Evolutionary conservation across 2,329 filamentous ascomycete genomes (phyloP).

Genomic region (Aureobasidium uvarum): DNA sequence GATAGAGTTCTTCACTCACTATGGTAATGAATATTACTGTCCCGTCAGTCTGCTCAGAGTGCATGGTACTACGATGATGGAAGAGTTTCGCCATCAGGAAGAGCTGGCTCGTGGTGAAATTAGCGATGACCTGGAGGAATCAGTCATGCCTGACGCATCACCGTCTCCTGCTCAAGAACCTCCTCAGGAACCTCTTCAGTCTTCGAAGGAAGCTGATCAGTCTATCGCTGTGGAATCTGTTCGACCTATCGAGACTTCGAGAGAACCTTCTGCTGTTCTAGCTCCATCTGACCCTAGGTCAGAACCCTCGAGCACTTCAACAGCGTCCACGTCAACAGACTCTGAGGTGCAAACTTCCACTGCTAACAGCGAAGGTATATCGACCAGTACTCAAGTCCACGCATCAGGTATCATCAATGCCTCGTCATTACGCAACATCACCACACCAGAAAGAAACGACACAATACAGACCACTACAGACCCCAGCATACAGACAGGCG

Average conservation of each 20-base stretch:
- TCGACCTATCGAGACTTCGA: neutral
- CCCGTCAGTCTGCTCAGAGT: conserved; percentile 86
- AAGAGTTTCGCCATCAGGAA: conserved; percentile 86
- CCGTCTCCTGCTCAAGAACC: conserved; percentile 23
- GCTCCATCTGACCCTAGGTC: neutral
- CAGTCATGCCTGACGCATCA: conserved; percentile 31
- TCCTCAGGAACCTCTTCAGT: conserved; percentile 7
- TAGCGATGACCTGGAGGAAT: conserved; percentile 61
- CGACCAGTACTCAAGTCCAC: neutral
- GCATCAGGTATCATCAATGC: neutral
- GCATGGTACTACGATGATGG: conserved; percentile 90
- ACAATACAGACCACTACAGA: conserved; percentile 37
- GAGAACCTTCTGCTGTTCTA: neutral
- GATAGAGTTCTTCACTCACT: conserved; percentile 89
- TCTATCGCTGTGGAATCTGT: conserved; percentile 16
- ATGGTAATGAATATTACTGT: conserved; percentile 95
- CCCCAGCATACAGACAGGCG: neutral
- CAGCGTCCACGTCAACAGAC: neutral
- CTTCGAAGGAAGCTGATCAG: conserved; percentile 27
- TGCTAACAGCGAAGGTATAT: neutral
- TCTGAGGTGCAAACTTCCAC: neutral
- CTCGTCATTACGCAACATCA: neutral
- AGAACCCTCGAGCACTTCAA: neutral
- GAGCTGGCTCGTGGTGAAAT: conserved; percentile 60
- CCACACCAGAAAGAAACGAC: conserved; percentile 44